Evolutionary conservation across 75 land plant species (phyloP), one percentile per base, ranked within the genome.

Genomic region (Picea glauca): DNA sequence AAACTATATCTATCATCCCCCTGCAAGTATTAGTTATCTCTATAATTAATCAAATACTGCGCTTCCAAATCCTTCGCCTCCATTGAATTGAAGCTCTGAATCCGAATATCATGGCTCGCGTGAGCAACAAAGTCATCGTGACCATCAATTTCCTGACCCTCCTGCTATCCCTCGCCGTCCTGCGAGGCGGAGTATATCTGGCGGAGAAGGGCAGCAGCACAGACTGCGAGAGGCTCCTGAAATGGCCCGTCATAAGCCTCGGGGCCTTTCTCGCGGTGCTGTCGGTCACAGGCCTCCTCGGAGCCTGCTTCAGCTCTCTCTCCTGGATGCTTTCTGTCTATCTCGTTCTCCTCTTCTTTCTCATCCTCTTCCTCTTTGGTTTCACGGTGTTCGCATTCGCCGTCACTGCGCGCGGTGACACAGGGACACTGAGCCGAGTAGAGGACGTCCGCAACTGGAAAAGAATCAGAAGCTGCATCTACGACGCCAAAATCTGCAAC

Each of bases 341-440:
- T 78, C 63, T 83, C 66, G 15, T 67, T 11, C 15, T 80, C 8
- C 38, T 87, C 80, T 79, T 83, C 33, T 11, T 78, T 8, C 61
- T 87, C 78, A 80, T 87, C 13, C 31, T 83, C 3, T n/a, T n/a
- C n/a, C n/a, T n/a, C n/a, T n/a, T n/a, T n/a, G n/a, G n/a, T n/a
- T 87, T 87, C 78, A 82, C 84, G 15, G 21, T 84, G 3, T 88
- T 88, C 56, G 65, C 82, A 30, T 78, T 84, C 32, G 35, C 78
- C 5, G 84, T 88, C 58, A 84, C 89, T 38, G 74, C 79, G 79
- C 74, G 58, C 20, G 60, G 72, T n/a, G 80, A 77, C 8, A 31
- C 79, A 15, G 82, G 87, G 87, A 33, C 82, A 64, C 78, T 82
- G 77, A 79, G 74, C 1, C 60, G 80, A 20, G 75, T 86, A 8